Conservation (phyloP, 352 stramenopile species). For the Elongisporangium senticosum region DNA sequence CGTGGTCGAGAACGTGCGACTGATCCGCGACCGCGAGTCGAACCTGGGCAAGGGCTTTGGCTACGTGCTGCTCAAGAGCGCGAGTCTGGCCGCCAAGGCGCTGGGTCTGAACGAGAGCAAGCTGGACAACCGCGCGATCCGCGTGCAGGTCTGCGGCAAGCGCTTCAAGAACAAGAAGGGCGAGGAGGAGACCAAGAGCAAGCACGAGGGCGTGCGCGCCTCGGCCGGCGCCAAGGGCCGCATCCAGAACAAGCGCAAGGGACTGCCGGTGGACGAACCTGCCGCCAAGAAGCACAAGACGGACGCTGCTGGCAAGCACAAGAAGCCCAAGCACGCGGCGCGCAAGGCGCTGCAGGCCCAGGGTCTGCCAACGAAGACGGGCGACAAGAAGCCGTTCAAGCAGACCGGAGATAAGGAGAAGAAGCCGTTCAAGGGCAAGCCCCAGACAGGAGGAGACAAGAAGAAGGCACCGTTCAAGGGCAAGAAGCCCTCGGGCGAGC, state of each 20-base stretch:
- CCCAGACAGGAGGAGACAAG: constrained; percentile 12
- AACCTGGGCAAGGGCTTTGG: constrained; percentile 90
- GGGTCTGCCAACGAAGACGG: constrained; percentile 7
- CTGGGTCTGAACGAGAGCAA: constrained; percentile 59
- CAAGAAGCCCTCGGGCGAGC: constrained; percentile 11
- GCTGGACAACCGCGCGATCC: constrained; percentile 63
- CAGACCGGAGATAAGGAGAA: constrained; percentile 12
- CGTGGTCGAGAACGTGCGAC: constrained; percentile 81
- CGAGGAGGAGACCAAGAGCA: constrained; percentile 30
- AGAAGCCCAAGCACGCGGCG: constrained; percentile 52
- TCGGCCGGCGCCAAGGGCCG: constrained; percentile 48
- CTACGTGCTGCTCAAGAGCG: constrained; percentile 82
- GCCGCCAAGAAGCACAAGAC: constrained; percentile 8
- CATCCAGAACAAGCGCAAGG: constrained; percentile 63
- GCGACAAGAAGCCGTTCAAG: constrained; percentile 11
- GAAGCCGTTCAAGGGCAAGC: constrained; percentile 17
- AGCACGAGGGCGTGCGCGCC: constrained; percentile 53
- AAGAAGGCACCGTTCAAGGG: constrained; percentile 7
- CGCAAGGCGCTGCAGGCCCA: constrained; percentile 37
- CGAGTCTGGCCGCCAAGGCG: constrained; percentile 60
- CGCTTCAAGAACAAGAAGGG: constrained; percentile 78
- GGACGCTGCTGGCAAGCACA: constrained; percentile 6
- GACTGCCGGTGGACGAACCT: background rate
- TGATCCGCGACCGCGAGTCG: constrained; percentile 87
- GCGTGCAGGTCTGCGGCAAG: constrained; percentile 78